These are phyloP conservation scores for Fraxinus baroniana DNA, from an alignment of 305 asterid genomes.

Conservation along the genomic window DNA sequence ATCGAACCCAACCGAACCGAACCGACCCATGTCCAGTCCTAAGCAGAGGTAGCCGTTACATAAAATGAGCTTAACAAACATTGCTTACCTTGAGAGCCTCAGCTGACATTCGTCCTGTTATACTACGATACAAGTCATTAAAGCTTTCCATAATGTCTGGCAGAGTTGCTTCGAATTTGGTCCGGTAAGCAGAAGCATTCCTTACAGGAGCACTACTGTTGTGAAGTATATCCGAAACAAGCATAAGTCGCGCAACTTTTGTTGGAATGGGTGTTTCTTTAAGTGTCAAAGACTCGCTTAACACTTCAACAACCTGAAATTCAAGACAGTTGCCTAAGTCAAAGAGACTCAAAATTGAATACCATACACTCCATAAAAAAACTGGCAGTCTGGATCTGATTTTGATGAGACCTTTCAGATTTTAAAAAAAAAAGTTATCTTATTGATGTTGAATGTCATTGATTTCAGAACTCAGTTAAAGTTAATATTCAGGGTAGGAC, in stretches of 20 bases:
- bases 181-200: slow-evolving; percentile 96
- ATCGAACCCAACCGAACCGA: too few relatives aligned
- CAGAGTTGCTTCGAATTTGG: slow-evolving; percentile 78
- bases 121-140: slow-evolving; percentile 62
- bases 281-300: slow-evolving; percentile 95
- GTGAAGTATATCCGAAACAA: slow-evolving; percentile 97
- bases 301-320: slow-evolving; percentile 86
- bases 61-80: slow-evolving; percentile 14
- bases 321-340: not conserved
- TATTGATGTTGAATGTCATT: not conserved
- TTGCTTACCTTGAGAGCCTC: slow-evolving; percentile 86
- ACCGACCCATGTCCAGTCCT: too few relatives aligned
- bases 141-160: slow-evolving; percentile 60
- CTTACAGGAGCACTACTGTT: slow-evolving; percentile 97
- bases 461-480: not conserved
- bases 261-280: slow-evolving; percentile 98
- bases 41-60: slow-evolving; percentile 37
- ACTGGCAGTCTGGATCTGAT: not conserved
- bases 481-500: not conserved
- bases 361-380: not conserved
- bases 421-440: not conserved
- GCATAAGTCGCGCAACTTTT: slow-evolving; percentile 99
- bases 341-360: not conserved
- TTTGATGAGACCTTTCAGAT: not conserved
- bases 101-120: slow-evolving; percentile 93